Conservation (phyloP, 192 early-diverging fungal species). For the Umbelopsis isabellina region DNA sequence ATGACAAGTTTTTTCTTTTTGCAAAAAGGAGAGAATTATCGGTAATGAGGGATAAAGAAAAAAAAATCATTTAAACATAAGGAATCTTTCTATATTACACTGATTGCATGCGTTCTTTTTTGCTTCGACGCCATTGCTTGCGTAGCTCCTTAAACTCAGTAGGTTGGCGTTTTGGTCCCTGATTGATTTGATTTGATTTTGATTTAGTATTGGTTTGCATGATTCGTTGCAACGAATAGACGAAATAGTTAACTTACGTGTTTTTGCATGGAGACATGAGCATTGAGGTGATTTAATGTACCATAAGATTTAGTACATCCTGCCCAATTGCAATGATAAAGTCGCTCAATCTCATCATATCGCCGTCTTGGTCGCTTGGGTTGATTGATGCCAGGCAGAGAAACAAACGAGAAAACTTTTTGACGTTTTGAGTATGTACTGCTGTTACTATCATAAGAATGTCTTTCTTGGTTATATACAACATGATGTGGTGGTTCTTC, state of each 20-base stretch:
- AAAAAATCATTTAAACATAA: background rate
- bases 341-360: slow-evolving; percentile 69
- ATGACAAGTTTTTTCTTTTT: background rate
- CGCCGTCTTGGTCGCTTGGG: slow-evolving; percentile 61
- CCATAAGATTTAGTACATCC: slow-evolving; percentile 66
- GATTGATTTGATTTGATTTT: slow-evolving; percentile 11
- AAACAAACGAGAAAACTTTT: slow-evolving; percentile 58
- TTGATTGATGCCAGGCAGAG: slow-evolving; percentile 56
- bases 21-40: background rate
- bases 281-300: slow-evolving; percentile 68
- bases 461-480: slow-evolving; percentile 20
- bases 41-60: background rate
- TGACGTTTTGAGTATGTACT: slow-evolving; percentile 31
- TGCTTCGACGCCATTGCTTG: slow-evolving; percentile 59
- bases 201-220: background rate
- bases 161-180: slow-evolving; percentile 38
- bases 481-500: slow-evolving; percentile 5
- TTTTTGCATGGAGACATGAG: slow-evolving; percentile 72
- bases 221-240: background rate
- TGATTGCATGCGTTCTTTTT: slow-evolving; percentile 43
- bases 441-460: slow-evolving; percentile 7
- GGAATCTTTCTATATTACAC: slow-evolving; percentile 6
- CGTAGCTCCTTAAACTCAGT: slow-evolving; percentile 62
- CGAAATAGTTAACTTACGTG: slow-evolving; percentile 45
- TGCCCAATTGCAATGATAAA: slow-evolving; percentile 59